Conservation (phyloP, 768 basidiomycete species). For the Leccinum incarnatum region DNA sequence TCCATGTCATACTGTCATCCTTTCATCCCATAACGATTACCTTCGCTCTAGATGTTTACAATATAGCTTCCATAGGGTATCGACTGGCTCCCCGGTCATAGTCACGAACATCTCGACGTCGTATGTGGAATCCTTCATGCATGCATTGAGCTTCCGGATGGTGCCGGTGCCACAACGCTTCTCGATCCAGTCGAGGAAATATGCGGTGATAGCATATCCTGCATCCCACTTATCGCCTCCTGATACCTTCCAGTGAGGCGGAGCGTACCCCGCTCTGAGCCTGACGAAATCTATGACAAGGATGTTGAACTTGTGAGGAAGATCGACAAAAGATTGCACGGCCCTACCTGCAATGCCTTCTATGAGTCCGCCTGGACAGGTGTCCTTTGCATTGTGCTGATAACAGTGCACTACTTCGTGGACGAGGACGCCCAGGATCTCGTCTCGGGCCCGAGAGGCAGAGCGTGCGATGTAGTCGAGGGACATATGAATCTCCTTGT, state of each 20-base stretch:
- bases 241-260: conserved; percentile 67
- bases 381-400: conserved; percentile 61
- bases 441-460: conserved; percentile 45
- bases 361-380: conserved; percentile 67
- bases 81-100: conserved; percentile 50
- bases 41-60: conserved; percentile 35
- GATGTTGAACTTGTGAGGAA: not conserved
- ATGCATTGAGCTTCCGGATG: conserved; percentile 55
- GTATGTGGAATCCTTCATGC: conserved; percentile 49
- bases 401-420: conserved; percentile 82
- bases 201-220: conserved; percentile 73
- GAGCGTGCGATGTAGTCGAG: conserved; percentile 56
- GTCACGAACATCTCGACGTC: conserved; percentile 50
- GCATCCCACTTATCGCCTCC: conserved; percentile 62
- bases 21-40: not conserved
- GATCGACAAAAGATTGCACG: not conserved
- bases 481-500: conserved; percentile 77
- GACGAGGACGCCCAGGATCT: conserved; percentile 67
- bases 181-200: conserved; percentile 71
- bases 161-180: conserved; percentile 49
- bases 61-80: conserved; percentile 60
- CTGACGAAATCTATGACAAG: conserved; percentile 63
- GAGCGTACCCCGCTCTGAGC: conserved; percentile 50
- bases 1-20: not conserved
- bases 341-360: conserved; percentile 74